phyloP scores from a whole-genome alignment of 305 asterid genomes.

The Coffea humblotiana region DNA sequence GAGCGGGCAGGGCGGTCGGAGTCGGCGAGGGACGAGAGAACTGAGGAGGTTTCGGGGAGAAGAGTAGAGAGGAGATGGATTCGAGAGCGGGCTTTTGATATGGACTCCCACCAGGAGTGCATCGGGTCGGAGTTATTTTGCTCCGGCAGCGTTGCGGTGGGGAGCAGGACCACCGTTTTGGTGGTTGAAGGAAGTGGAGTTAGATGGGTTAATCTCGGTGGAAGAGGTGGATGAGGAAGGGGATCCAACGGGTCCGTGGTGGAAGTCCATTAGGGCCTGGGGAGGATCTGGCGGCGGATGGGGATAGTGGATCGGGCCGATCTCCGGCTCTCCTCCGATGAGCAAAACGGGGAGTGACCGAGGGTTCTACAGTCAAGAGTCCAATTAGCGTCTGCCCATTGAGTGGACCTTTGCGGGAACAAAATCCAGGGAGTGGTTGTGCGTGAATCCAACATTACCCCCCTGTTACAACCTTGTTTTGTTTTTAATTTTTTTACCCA shows the following conservation, averaged over 20 bases:
- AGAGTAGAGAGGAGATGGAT: conserved; percentile 72
- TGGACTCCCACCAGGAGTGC: conserved; percentile 97
- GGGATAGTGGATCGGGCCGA: neutral
- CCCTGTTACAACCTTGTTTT: no score
- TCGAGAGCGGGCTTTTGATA: conserved; percentile 84
- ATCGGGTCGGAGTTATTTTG: conserved; percentile 55
- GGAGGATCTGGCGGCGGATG: neutral
- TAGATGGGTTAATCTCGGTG: conserved; percentile 30
- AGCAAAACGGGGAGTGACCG: neutral
- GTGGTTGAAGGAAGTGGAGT: conserved; percentile 36
- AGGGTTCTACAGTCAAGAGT: neutral
- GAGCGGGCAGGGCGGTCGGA: conserved; percentile 95
- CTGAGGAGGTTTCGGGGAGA: conserved; percentile 42
- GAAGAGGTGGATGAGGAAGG: conserved; percentile 74
- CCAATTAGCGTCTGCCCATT: neutral
- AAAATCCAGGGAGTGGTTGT: no score
- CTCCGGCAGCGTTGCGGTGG: conserved; percentile 34
- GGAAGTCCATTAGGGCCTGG: conserved; percentile 54
- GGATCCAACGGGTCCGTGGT: conserved; percentile 57
- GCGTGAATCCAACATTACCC: no score
- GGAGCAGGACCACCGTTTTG: conserved; percentile 27
- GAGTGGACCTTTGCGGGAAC: no score
- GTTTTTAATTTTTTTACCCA: no score
- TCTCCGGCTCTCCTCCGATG: conserved; percentile 11
- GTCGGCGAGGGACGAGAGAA: conserved; percentile 69